phyloP scores from a whole-genome alignment of 768 basidiomycete genomes.

The Suillus paluster region DNA sequence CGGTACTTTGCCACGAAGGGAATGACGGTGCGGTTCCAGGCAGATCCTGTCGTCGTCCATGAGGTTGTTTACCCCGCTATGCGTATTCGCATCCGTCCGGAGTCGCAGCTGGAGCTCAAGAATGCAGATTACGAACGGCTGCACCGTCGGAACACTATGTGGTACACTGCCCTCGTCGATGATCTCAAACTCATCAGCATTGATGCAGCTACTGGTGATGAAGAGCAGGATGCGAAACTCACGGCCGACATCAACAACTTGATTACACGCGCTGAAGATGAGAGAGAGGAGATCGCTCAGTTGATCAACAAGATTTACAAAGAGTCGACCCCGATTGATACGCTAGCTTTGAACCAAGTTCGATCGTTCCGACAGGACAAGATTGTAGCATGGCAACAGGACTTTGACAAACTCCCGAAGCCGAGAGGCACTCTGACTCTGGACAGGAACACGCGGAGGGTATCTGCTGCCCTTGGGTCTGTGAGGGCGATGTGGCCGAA shows the following conservation, averaged over 20 bases:
- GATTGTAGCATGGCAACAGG: constrained; percentile 95
- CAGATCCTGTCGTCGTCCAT: constrained; percentile 80
- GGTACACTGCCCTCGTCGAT: constrained; percentile 78
- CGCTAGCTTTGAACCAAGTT: constrained; percentile 84
- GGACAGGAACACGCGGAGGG: constrained; percentile 56
- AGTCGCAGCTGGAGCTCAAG: constrained; percentile 87
- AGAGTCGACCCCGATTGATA: constrained; percentile 81
- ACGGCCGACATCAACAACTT: constrained; percentile 66
- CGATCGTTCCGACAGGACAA: constrained; percentile 89
- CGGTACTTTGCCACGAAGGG: constrained; percentile 87
- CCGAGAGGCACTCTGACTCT: constrained; percentile 54
- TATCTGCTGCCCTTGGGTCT: constrained; percentile 65
- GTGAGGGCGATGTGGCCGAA: constrained; percentile 75
- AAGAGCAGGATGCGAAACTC: constrained; percentile 67
- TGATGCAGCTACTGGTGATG: constrained; percentile 80
- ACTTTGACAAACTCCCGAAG: constrained; percentile 86
- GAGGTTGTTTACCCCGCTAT: constrained; percentile 92
- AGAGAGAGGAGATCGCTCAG: constrained; percentile 70
- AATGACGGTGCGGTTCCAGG: constrained; percentile 87
- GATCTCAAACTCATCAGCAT: constrained; percentile 78
- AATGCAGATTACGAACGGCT: constrained; percentile 87
- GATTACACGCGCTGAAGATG: constrained; percentile 73
- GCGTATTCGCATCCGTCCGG: constrained; percentile 82
- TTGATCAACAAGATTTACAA: constrained; percentile 82
- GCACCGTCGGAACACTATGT: constrained; percentile 68